Conservation (phyloP, 306 rosid species). For the Cucumis melo region DNA sequence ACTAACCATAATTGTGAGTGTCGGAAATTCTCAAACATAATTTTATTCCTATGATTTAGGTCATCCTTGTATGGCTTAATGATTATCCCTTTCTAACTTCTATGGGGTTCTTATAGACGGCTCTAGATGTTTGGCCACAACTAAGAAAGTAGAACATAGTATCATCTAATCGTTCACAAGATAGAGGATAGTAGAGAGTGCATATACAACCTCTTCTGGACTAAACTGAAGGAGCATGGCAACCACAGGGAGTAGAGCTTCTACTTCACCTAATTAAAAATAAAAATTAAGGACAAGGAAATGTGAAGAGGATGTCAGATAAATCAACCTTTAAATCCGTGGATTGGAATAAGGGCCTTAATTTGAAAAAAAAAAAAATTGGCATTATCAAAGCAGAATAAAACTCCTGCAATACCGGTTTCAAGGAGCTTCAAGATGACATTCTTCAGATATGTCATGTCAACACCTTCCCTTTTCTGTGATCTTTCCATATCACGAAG, state of each 20-base stretch:
- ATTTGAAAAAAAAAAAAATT: not conserved
- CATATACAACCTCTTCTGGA: slow-evolving; percentile 75
- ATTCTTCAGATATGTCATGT: slow-evolving; percentile 88
- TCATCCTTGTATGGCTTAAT: not conserved
- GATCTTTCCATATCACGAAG: slow-evolving; percentile 71
- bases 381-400: not conserved
- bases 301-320: not conserved
- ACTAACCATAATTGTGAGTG: not conserved
- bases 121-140: not conserved
- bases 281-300: not conserved
- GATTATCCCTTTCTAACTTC: not conserved
- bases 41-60: not conserved
- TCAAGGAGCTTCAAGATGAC: slow-evolving; percentile 92
- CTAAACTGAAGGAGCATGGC: slow-evolving; percentile 99
- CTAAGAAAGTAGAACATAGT: not conserved
- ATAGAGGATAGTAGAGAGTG: not conserved
- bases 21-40: not conserved
- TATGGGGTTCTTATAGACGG: not conserved
- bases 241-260: slow-evolving; percentile 80
- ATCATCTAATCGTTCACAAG: not conserved
- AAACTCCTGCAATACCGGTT: slow-evolving; percentile 41
- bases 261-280: slow-evolving; percentile 67
- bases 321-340: not conserved
- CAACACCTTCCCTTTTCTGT: slow-evolving; percentile 92
- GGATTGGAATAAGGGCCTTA: not conserved